Conservation (phyloP, 1,139 yeast genomes). For the Kodamaea anthophila region DNA sequence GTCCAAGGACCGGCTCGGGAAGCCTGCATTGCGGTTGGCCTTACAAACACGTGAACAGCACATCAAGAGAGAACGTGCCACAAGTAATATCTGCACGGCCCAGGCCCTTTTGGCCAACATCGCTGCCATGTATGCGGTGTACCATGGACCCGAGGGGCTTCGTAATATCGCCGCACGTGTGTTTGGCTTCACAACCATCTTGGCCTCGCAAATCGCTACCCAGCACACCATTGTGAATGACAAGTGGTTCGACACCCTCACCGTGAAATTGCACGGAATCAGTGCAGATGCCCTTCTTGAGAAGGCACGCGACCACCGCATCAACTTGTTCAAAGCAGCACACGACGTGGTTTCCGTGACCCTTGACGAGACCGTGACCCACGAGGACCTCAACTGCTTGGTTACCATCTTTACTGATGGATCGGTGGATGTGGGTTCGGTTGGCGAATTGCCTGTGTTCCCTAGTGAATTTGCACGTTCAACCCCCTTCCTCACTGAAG, state of each 20-base stretch:
- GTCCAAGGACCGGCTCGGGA: slow-evolving; percentile 86
- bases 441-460: slow-evolving; percentile 42
- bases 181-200: slow-evolving; percentile 64
- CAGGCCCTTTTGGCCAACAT: slow-evolving; percentile 94
- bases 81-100: slow-evolving; percentile 96
- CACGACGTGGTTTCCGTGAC: slow-evolving; percentile 63
- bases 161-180: slow-evolving; percentile 73
- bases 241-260: slow-evolving; percentile 84
- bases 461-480: slow-evolving; percentile 54
- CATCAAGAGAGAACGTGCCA: slow-evolving; percentile 94
- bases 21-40: slow-evolving; percentile 83
- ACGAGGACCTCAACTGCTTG: slow-evolving; percentile 53
- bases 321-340: slow-evolving; percentile 71
- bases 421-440: slow-evolving; percentile 11
- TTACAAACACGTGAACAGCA: slow-evolving; percentile 98
- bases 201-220: slow-evolving; percentile 53
- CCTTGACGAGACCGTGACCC: slow-evolving; percentile 79
- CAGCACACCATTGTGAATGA: slow-evolving; percentile 50
- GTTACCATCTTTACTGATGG: slow-evolving; percentile 50
- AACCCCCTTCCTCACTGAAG: slow-evolving; percentile 60
- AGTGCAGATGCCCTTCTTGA: slow-evolving; percentile 52
- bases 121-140: slow-evolving; percentile 92
- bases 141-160: slow-evolving; percentile 93
- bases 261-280: slow-evolving; percentile 48
- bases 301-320: slow-evolving; percentile 58